phyloP scores from a whole-genome alignment of 169 alveolate species.

The Theileria equi region DNA sequence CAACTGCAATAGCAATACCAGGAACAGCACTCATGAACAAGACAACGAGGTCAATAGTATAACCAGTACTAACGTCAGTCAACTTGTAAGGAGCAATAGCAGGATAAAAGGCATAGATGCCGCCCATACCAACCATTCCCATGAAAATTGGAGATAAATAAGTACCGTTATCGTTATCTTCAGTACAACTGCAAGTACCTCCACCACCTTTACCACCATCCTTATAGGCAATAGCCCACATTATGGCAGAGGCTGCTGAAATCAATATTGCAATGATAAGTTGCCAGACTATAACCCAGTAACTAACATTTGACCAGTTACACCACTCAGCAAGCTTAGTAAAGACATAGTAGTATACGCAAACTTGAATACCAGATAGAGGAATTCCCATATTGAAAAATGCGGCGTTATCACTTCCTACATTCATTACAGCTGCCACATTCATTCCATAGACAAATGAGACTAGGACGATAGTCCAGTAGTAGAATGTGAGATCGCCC shows the following conservation, averaged over 20 bases:
- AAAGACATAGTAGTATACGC: constrained; percentile 21
- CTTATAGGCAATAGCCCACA: constrained; percentile 27
- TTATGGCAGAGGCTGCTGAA: constrained; percentile 13
- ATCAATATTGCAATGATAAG: constrained; percentile 12
- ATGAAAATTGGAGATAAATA: too few species aligned
- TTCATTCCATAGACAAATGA: constrained; percentile 4
- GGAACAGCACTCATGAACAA: too few species aligned
- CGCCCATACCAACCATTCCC: too few species aligned
- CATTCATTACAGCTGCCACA: constrained; percentile 4
- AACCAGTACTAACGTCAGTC: too few species aligned
- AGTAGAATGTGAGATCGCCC: constrained; percentile 24
- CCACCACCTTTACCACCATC: too few species aligned
- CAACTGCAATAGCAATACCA: too few species aligned
- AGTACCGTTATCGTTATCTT: too few species aligned
- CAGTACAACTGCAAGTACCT: too few species aligned
- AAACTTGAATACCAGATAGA: constrained; percentile 11
- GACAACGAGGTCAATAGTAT: too few species aligned
- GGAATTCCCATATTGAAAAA: constrained; percentile 23
- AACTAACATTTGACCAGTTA: not conserved
- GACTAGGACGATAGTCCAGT: constrained; percentile 16
- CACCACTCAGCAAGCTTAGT: not conserved
- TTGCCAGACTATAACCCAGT: constrained; percentile 15
- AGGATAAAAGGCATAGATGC: too few species aligned
- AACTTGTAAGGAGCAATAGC: too few species aligned
- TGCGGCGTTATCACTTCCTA: constrained; percentile 8